Conservation (phyloP, 169 alveolate genomes). For the Eimeria praecox region DNA sequence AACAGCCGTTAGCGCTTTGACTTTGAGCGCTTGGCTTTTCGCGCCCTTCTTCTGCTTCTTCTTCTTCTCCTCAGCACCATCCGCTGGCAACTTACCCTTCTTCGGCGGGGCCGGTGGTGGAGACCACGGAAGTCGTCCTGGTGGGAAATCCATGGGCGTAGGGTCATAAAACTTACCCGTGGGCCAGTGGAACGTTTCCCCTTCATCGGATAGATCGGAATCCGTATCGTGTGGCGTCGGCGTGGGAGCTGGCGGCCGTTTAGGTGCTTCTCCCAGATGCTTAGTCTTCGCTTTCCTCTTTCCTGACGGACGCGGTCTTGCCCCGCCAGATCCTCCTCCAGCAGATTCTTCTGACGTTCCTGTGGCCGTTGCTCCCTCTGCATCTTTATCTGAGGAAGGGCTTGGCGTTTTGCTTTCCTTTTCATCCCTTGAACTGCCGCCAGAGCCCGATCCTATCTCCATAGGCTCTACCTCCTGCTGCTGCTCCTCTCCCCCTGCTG, state of each 20-base stretch:
- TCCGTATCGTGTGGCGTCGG: background rate
- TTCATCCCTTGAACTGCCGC: background rate
- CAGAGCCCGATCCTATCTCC: background rate
- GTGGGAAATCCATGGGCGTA: no score
- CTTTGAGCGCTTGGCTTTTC: background rate
- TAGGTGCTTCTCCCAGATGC: background rate
- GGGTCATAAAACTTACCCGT: background rate
- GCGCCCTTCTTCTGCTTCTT: background rate
- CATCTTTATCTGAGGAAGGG: background rate
- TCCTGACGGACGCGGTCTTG: background rate
- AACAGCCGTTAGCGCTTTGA: background rate
- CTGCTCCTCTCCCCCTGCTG: background rate
- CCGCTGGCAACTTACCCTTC: background rate
- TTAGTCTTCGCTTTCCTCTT: slow-evolving; percentile 33
- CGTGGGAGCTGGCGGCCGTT: background rate
- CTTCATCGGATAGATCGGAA: background rate
- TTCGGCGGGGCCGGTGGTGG: no score
- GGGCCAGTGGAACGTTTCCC: background rate
- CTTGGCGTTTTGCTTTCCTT: background rate
- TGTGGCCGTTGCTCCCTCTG: background rate
- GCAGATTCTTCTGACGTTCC: background rate
- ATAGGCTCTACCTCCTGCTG: background rate
- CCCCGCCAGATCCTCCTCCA: background rate
- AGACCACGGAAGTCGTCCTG: no score
- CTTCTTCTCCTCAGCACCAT: background rate